Base-by-base conservation (phyloP, 768 basidiomycete species). In the Guyanaporus albipodus region DNA sequence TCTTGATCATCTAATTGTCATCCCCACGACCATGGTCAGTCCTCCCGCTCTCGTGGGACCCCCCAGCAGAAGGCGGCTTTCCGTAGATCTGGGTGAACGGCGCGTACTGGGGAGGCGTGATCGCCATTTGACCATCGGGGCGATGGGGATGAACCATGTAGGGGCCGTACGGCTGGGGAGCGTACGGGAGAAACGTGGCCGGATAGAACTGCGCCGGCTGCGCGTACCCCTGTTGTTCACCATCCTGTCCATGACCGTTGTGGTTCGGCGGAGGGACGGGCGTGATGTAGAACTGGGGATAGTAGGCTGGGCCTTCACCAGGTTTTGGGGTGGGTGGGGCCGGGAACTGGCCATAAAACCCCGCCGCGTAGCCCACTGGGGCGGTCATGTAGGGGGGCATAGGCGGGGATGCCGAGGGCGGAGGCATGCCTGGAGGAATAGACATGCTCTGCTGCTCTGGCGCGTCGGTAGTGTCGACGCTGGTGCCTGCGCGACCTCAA, bases 401-500 rank as follows among this genome's bases (percentile, higher is more conserved):
- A 36, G 73, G 72, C 41, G 79, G 74, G 48, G 77, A 72, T 46
- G 70, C 69, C 53, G 68, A 68, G 48, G 68, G 63, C 46, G 74
- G 69, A 38, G 68, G 59, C 60, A 68, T 66, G 55, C 69, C 70
- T 55, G 69, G 71, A 37, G 74, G 60, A 53, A 74, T 66, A 57
- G 71, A 53, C 55, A 74, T 61, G 57, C 67, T 67, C 50, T 70
- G 69, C 48, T 72, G 70, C 56, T 69, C 67, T 42, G 73, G 70
- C 58, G 56, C 64, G 70, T 75, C 74, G 61, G 56, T 55, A 50
- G 56, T 49, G 53, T 79, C 78, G 64, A 73, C 69, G 68, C 53
- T 75, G 73, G 60, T 75, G 71, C 74, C 76, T 77, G 77, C 74
- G 73, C 72, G 79, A 78, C 68, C 77, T 77, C 68, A 70, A 72